Evolutionary conservation across 1,284 basidiomycete species (phyloP).

Genomic region (Coriolopsis trogii): DNA sequence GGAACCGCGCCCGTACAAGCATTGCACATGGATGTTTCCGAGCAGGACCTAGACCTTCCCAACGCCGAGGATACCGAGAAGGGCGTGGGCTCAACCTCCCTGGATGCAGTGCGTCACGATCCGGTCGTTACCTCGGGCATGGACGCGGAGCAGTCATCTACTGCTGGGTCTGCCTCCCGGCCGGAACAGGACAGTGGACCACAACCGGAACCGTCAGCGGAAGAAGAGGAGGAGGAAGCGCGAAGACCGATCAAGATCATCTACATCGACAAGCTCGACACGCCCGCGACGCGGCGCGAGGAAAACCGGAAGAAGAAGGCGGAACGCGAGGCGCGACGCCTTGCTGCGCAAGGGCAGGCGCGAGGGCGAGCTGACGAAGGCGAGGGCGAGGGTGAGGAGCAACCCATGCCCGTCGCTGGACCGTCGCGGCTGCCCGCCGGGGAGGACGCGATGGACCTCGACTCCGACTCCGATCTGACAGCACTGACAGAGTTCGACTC

Average conservation of each 20-base stretch:
- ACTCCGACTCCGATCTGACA: slow-evolving; percentile 17
- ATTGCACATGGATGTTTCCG: too few relatives aligned
- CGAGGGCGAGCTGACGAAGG: slow-evolving; percentile 14
- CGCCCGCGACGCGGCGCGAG: slow-evolving; percentile 62
- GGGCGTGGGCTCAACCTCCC: too few relatives aligned
- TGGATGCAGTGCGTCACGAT: too few relatives aligned
- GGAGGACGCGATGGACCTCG: slow-evolving; percentile 7
- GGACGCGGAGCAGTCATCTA: too few relatives aligned
- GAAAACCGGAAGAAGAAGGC: slow-evolving; percentile 53
- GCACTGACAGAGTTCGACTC: slow-evolving; percentile 13
- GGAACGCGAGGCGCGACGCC: slow-evolving; percentile 39
- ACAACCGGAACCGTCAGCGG: background rate
- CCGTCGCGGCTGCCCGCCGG: slow-evolving; percentile 12
- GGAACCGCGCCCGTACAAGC: too few relatives aligned
- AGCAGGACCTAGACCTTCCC: too few relatives aligned
- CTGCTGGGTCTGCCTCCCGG: too few relatives aligned
- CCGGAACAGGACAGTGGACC: background rate
- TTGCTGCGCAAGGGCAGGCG: too few relatives aligned
- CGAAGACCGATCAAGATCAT: slow-evolving; percentile 38
- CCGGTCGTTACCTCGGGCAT: too few relatives aligned
- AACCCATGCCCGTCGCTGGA: background rate
- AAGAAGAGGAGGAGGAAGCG: slow-evolving; percentile 14
- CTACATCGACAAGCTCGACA: slow-evolving; percentile 70
- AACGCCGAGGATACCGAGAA: too few relatives aligned
- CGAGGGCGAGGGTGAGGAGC: too few relatives aligned